Conservation (phyloP, 768 basidiomycete species). For the Mycena leptocephala region DNA sequence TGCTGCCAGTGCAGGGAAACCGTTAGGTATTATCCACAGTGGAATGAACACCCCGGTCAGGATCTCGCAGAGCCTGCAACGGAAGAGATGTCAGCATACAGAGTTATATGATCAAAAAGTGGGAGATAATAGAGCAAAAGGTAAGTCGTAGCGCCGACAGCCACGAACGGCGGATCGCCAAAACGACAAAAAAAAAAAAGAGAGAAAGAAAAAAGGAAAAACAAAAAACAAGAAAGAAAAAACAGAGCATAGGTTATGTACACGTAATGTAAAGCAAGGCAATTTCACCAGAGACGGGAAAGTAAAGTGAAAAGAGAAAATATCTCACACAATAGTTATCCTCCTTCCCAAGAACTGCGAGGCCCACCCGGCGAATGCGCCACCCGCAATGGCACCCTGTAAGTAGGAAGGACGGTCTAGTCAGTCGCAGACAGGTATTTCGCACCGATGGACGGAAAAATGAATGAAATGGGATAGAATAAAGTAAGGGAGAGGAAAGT, state of each 20-base stretch:
- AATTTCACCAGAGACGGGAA: constrained; percentile 11
- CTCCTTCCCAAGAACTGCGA: constrained; percentile 88
- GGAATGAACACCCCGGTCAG: constrained; percentile 66
- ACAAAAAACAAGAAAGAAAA: background rate
- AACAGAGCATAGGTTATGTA: constrained; percentile 6
- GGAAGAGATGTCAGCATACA: constrained; percentile 9
- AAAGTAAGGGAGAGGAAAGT: constrained; percentile 1
- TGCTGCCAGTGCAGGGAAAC: constrained; percentile 70
- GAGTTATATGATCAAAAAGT: background rate
- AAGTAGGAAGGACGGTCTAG: background rate
- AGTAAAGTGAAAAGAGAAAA: constrained; percentile 16
- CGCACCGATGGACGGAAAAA: background rate
- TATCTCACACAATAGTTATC: constrained; percentile 77
- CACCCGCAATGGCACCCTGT: constrained; percentile 65
- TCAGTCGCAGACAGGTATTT: constrained; percentile 6
- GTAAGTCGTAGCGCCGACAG: background rate
- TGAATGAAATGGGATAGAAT: constrained; percentile 13
- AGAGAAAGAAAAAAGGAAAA: background rate
- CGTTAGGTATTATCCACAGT: constrained; percentile 76
- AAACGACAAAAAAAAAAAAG: background rate
- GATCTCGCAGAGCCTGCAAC: constrained; percentile 55
- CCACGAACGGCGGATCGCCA: background rate
- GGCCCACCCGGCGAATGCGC: constrained; percentile 77
- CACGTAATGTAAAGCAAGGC: constrained; percentile 3
- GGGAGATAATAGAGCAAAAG: background rate